phyloP scores from a whole-genome alignment of 345 rosid species.

The Eutrema yunnanense region DNA sequence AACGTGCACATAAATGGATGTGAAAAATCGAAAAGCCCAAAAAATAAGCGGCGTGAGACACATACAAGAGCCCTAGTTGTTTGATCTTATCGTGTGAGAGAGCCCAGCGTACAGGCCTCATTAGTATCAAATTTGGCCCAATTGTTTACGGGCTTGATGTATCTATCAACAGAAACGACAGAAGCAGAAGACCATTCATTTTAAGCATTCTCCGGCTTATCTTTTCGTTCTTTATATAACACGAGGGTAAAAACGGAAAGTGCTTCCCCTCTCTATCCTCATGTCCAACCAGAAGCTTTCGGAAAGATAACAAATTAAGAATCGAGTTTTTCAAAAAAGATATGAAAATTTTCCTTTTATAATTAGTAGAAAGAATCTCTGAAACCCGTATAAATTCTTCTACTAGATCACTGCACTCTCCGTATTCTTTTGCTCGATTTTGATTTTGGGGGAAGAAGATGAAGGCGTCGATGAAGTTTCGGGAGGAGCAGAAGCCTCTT shows the following conservation, averaged over 20 bases:
- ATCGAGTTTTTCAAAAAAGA: too few relatives aligned
- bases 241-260: slow-evolving; percentile 12
- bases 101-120: neutral
- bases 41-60: too few relatives aligned
- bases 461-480: slow-evolving; percentile 94
- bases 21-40: neutral
- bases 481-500: slow-evolving; percentile 80
- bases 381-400: neutral
- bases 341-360: neutral
- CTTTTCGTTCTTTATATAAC: neutral
- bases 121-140: neutral
- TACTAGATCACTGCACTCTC: slow-evolving; percentile 1
- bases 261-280: neutral
- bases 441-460: slow-evolving; percentile 20
- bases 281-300: neutral
- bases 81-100: too few relatives aligned
- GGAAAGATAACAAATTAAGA: neutral
- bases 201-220: neutral
- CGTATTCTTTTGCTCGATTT: too few relatives aligned
- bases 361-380: neutral
- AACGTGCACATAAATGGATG: too few relatives aligned
- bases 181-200: slow-evolving; percentile 4
- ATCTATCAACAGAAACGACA: neutral
- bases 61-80: neutral
- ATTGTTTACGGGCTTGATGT: neutral